Evolutionary conservation across 495 filamentous ascomycete species (phyloP).

Genomic region (Trichoderma gamsii): DNA sequence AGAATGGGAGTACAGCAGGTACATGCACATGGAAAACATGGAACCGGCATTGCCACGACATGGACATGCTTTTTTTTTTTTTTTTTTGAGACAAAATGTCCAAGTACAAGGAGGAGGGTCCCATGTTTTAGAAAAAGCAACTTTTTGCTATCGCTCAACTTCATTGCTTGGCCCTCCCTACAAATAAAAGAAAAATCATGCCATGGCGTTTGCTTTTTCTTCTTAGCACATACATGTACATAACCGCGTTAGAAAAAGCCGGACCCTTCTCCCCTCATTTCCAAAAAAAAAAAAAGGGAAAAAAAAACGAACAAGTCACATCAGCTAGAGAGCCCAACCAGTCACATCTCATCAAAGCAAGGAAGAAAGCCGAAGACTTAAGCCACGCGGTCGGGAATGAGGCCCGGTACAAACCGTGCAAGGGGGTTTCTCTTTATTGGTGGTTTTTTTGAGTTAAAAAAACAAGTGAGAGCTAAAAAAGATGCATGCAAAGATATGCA

Average conservation of each 20-base stretch:
- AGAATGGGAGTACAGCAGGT: background rate
- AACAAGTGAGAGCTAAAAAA: background rate
- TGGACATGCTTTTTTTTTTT: background rate
- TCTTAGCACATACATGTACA: background rate
- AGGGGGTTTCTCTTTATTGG: background rate
- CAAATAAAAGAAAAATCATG: background rate
- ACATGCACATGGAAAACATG: background rate
- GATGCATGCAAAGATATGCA: background rate
- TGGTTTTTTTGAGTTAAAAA: background rate
- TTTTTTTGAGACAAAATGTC: constrained; percentile 4
- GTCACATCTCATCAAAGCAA: constrained; percentile 3
- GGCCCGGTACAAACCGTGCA: background rate
- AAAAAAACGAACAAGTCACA: background rate
- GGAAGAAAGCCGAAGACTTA: background rate
- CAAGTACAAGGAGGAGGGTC: background rate
- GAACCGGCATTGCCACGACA: background rate
- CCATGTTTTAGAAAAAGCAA: background rate
- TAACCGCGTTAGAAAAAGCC: background rate
- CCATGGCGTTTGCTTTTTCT: background rate
- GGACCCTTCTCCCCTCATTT: background rate
- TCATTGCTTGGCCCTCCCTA: background rate
- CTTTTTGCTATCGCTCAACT: background rate
- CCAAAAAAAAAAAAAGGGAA: background rate
- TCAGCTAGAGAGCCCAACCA: background rate
- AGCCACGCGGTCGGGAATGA: background rate